Evolutionary conservation across 306 rosid species (phyloP).

Genomic region (Medicago arabica): DNA sequence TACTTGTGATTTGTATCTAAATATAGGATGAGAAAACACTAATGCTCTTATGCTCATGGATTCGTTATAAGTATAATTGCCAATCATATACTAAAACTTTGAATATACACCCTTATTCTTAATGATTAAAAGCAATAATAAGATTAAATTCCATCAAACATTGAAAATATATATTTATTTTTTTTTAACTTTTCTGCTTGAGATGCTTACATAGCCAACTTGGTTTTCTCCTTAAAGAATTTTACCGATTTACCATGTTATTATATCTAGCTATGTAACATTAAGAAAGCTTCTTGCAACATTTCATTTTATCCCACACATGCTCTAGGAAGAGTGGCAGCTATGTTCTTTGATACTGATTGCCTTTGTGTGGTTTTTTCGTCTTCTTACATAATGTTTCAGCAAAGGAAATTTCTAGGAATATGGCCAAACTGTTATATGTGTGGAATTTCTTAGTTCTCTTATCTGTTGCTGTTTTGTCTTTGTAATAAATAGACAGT

Average conservation of each 20-base stretch:
- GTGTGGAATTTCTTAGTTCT: constrained; percentile 25
- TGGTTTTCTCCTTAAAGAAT: constrained; percentile 4
- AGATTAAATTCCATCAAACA: constrained; percentile 7
- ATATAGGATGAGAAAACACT: constrained; percentile 15
- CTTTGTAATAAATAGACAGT: constrained; percentile 6
- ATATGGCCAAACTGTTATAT: constrained; percentile 17
- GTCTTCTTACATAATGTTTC: constrained; percentile 28
- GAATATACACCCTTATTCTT: neutral
- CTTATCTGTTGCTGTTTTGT: neutral
- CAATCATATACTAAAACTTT: neutral
- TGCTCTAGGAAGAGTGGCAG: no score
- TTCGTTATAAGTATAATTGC: neutral
- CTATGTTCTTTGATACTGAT: constrained; percentile 15
- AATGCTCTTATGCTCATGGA: constrained; percentile 25
- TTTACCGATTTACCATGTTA: neutral
- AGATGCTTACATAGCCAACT: constrained; percentile 30
- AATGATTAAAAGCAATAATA: constrained; percentile 18
- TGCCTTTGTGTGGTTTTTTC: constrained; percentile 41
- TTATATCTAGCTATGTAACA: neutral
- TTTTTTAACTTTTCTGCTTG: no score
- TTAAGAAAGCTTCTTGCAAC: constrained; percentile 18
- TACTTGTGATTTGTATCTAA: no score
- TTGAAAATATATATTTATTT: no score
- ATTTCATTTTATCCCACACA: no score
- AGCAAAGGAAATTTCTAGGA: no score